Conservation (phyloP, 768 basidiomycete genomes). For the Neoboletus subvelutipes region DNA sequence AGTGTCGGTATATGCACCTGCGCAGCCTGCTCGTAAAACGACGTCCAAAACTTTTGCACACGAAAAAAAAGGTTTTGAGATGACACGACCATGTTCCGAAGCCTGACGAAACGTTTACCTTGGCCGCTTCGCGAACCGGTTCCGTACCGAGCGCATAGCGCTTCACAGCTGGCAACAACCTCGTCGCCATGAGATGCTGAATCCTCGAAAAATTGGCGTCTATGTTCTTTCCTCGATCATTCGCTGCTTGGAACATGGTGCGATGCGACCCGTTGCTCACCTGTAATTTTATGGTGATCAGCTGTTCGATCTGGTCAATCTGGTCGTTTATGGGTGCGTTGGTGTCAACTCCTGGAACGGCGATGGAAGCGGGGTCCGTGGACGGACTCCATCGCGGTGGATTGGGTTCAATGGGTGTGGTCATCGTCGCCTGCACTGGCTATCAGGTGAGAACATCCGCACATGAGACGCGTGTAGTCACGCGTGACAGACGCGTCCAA, state of each 20-base stretch:
- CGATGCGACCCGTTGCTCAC: slow-evolving; percentile 36
- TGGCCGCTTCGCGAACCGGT: slow-evolving; percentile 86
- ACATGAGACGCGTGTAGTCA: slow-evolving; percentile 19
- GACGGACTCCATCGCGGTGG: slow-evolving; percentile 68
- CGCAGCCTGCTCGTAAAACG: slow-evolving; percentile 94
- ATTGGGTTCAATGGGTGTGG: slow-evolving; percentile 54
- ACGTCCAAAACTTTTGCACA: slow-evolving; percentile 81
- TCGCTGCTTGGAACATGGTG: slow-evolving; percentile 5
- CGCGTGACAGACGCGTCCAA: slow-evolving; percentile 24
- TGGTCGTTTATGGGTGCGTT: slow-evolving; percentile 72
- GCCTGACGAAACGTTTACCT: slow-evolving; percentile 44
- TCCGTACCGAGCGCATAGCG: slow-evolving; percentile 84
- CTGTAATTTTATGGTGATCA: slow-evolving; percentile 91
- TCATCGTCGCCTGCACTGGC: slow-evolving; percentile 18
- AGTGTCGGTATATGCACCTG: slow-evolving; percentile 78
- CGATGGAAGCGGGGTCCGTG: slow-evolving; percentile 59
- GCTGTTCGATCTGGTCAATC: slow-evolving; percentile 93
- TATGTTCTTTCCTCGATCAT: slow-evolving; percentile 58
- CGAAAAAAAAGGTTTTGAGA: not conserved
- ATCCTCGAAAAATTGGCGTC: slow-evolving; percentile 93
- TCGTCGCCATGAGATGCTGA: slow-evolving; percentile 78
- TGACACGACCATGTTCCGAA: not conserved
- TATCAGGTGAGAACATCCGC: not conserved
- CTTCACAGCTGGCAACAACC: slow-evolving; percentile 85
- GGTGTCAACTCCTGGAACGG: slow-evolving; percentile 70